Percentiles rank a stretch among this genome's conserved stretches.
phyloP scores from a whole-genome alignment of 441 rosid genomes.

The Pelargonium myrrhifolium region DNA sequence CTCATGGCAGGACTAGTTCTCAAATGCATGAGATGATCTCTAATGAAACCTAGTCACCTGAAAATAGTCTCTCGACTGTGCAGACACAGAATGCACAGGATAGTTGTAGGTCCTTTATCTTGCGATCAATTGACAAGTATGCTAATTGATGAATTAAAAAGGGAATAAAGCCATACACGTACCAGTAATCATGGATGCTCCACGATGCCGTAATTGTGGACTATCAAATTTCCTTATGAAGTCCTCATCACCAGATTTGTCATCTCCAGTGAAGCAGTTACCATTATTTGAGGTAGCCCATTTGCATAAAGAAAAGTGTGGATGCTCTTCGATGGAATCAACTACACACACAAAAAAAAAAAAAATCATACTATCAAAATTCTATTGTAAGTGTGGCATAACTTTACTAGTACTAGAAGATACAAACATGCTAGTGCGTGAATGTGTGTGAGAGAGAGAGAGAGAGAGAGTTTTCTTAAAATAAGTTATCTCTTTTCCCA shows the following conservation, averaged over 20 bases:
- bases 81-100: neutral
- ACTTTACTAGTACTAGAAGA: too few relatives aligned
- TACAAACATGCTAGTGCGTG: neutral
- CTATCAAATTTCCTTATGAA: conserved; percentile 23
- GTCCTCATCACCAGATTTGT: conserved; percentile 26
- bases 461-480: neutral
- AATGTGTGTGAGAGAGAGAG: neutral
- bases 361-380: neutral
- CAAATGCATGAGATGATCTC: neutral
- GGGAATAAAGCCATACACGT: conserved; percentile 8
- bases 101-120: conserved; percentile 1
- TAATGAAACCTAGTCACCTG: neutral
- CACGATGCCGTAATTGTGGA: conserved; percentile 42
- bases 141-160: neutral
- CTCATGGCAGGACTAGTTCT: neutral
- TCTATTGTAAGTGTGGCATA: neutral
- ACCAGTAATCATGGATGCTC: conserved; percentile 43
- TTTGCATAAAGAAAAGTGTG: conserved; percentile 52
- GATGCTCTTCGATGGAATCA: conserved; percentile 39
- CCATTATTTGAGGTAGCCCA: conserved; percentile 49
- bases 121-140: neutral
- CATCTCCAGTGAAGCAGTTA: conserved; percentile 27
- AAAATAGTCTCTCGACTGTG: conserved; percentile 6
- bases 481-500: too few relatives aligned
- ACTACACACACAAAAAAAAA: conserved; percentile 28